Percentiles rank a stretch among this genome's conserved stretches.
Evolutionary conservation across 106 monocot genomes (phyloP).

Genomic region (Phalaenopsis aphrodite): DNA sequence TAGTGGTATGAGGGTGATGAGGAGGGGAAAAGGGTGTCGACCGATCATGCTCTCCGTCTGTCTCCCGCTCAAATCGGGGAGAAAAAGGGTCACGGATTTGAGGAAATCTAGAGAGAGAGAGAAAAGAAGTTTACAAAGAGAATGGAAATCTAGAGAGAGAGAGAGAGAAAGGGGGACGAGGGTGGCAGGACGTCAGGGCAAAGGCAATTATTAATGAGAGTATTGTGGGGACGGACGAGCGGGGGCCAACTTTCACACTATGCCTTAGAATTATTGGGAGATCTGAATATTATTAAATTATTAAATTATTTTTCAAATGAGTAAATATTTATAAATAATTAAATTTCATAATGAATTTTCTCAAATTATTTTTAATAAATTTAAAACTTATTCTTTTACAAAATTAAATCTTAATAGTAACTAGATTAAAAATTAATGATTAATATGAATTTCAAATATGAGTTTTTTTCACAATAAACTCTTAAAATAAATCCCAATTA

Average conservation of each 20-base stretch:
- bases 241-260: not conserved
- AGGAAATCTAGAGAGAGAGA: slow-evolving; percentile 12
- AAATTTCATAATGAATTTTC: too few relatives aligned
- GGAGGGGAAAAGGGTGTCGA: not conserved
- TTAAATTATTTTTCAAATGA: too few relatives aligned
- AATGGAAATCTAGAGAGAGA: slow-evolving; percentile 12
- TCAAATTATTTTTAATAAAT: too few relatives aligned
- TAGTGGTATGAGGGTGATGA: not conserved
- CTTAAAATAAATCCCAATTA: too few relatives aligned
- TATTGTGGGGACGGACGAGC: not conserved
- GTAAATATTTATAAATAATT: too few relatives aligned
- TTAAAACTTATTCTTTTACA: too few relatives aligned
- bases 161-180: not conserved
- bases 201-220: not conserved
- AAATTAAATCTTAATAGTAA: too few relatives aligned
- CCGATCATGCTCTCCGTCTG: not conserved
- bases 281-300: too few relatives aligned
- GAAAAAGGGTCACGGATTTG: not conserved
- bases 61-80: not conserved
- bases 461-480: too few relatives aligned
- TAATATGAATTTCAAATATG: too few relatives aligned
- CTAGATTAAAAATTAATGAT: too few relatives aligned
- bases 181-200: not conserved
- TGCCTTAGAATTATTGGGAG: too few relatives aligned
- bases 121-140: slow-evolving; percentile 5